Base-by-base conservation (phyloP, 2,329 filamentous ascomycete genomes). In the Karstenula rhodostoma region DNA sequence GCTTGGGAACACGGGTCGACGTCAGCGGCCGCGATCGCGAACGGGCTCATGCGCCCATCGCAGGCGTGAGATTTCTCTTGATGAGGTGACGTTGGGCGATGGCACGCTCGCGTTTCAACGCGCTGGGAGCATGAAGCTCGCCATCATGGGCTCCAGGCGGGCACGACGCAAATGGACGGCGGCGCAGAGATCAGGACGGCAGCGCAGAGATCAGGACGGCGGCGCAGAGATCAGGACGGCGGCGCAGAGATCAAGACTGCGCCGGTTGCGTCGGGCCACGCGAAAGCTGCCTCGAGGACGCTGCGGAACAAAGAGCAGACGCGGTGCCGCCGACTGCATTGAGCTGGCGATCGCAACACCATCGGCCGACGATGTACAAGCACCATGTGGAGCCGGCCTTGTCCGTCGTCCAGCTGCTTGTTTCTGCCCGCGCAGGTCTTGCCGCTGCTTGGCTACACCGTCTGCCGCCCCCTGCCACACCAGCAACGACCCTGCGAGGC, bases 1-100 rank as follows among this genome's bases (percentile, higher is more conserved):
- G 59, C 48, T 9, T 17, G 55, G 37, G 58, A 69, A 63, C 67
- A 58, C 59, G 69, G 69, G 63, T 17, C 64, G 32, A 60, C 59
- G 57, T 64, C 65, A 65, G 65, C 50, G 63, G 63, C 63, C 51
- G 51, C 25, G 17, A 22, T 4, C 10, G 57, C 23, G 15, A 2
- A 32, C 8, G 43, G 42, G 50, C 12, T 3, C 17, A 23, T 47
- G 44, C 44, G 9, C 15, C 8, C 17, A 8, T 6, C 25, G 2
- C 33, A n/a, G 32, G 42, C 8, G 29, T 29, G 33, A 53, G 22
- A 4, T 15, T 33, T 42, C 43, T 53, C 1, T 29, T 19, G 12
- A 43, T 2, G 22, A 19, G 12, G 6, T 40, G 43, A 49, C 43
- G 43, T 49, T 29, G 49, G 27, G 50, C 23, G 15, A 27, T 8